Evolutionary conservation across 371 early-diverging fungal species (phyloP).

Genomic region (Smittium mucronatum): DNA sequence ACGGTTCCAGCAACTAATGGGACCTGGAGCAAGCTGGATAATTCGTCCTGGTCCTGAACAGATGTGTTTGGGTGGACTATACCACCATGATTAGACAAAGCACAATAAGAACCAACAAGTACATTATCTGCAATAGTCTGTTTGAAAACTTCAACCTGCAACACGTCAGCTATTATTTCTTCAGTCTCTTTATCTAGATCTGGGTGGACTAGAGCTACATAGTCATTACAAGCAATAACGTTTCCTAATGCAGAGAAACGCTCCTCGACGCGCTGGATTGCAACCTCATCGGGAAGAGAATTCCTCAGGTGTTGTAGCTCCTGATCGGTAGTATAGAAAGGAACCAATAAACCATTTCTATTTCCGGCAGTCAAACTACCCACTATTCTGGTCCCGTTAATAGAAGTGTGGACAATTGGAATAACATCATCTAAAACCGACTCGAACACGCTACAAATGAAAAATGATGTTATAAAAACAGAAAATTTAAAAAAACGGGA

Average conservation of each 20-base stretch:
- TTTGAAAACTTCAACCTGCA: slow-evolving; percentile 97
- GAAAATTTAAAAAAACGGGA: slow-evolving; percentile 6
- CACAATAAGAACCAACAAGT: slow-evolving; percentile 97
- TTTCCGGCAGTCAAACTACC: slow-evolving; percentile 95
- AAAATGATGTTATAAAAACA: too few species aligned
- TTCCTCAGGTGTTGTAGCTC: slow-evolving; percentile 98
- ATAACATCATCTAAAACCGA: slow-evolving; percentile 89
- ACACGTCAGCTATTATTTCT: slow-evolving; percentile 95
- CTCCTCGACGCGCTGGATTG: slow-evolving; percentile 96
- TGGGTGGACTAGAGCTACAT: slow-evolving; percentile 98
- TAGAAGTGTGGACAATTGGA: slow-evolving; percentile 98
- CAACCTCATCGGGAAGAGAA: slow-evolving; percentile 90
- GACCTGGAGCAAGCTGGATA: slow-evolving; percentile 94
- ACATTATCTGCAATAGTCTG: slow-evolving; percentile 98
- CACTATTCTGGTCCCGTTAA: slow-evolving; percentile 96
- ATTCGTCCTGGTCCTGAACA: slow-evolving; percentile 95
- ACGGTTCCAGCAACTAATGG: slow-evolving; percentile 99
- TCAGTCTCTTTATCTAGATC: slow-evolving; percentile 98
- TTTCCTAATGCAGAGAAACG: slow-evolving; percentile 98
- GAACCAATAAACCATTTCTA: slow-evolving; percentile 93
- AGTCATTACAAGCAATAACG: slow-evolving; percentile 99
- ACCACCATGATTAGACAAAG: slow-evolving; percentile 97
- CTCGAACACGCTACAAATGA: slow-evolving; percentile 70
- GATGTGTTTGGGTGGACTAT: slow-evolving; percentile 94
- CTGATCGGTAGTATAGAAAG: slow-evolving; percentile 97